Conservation (phyloP, 2,329 filamentous ascomycete species). For the Acrodontium crateriforme region DNA sequence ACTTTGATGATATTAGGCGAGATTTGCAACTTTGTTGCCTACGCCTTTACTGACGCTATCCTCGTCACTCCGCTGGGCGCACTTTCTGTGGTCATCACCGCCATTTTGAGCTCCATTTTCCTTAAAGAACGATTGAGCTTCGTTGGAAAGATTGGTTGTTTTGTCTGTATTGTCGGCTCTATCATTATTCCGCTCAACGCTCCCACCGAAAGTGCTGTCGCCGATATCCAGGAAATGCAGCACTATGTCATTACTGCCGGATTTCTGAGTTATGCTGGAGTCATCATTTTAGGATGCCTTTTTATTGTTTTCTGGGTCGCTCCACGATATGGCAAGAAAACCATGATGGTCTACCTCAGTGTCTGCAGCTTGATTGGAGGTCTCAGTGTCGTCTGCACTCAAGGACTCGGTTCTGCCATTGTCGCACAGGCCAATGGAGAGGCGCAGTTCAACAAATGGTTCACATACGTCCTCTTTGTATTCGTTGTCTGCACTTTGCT, state of each 20-base stretch:
- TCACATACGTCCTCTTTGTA: slow-evolving; percentile 78
- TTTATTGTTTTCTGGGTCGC: slow-evolving; percentile 68
- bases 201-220: slow-evolving; percentile 69
- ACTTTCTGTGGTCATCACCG: slow-evolving; percentile 81
- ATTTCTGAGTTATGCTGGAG: slow-evolving; percentile 71
- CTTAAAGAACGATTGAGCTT: slow-evolving; percentile 90
- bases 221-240: slow-evolving; percentile 86
- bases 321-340: slow-evolving; percentile 85
- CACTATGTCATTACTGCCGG: slow-evolving; percentile 71
- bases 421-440: slow-evolving; percentile 71
- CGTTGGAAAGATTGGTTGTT: slow-evolving; percentile 90
- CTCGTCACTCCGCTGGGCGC: slow-evolving; percentile 86
- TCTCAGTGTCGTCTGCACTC: slow-evolving; percentile 85
- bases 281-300: slow-evolving; percentile 60
- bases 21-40: slow-evolving; percentile 93
- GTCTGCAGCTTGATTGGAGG: slow-evolving; percentile 94
- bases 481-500: slow-evolving; percentile 83
- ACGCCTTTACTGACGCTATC: slow-evolving; percentile 93
- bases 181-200: slow-evolving; percentile 92
- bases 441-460: slow-evolving; percentile 94
- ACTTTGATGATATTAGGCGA: slow-evolving; percentile 92
- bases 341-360: slow-evolving; percentile 93
- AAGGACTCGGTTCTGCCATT: slow-evolving; percentile 83
- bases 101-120: slow-evolving; percentile 83
- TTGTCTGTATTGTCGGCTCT: slow-evolving; percentile 85